Evolutionary conservation across 2,329 filamentous ascomycete species (phyloP), one percentile per base, ranked within the genome.

Genomic region (Fusarium mexicanum): DNA sequence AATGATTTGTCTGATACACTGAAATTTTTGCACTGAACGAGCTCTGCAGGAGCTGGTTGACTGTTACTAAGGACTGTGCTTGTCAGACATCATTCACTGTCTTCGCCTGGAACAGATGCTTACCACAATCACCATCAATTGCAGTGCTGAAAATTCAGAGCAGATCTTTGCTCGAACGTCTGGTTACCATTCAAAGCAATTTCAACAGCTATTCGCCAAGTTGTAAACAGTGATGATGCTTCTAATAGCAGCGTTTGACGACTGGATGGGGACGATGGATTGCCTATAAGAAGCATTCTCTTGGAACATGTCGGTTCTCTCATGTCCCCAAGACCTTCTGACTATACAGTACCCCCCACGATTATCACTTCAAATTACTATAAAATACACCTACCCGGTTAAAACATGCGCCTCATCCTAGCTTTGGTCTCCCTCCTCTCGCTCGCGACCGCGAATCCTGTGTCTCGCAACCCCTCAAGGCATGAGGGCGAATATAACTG

Each of bases 401-500:
- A 5, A 3, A 26, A 5, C 26, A 71, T 61, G 61, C 40, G 41
- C 22, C 37, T 47, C 5, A 4, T 40, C 7, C 37, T 20, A 31
- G 5, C 6, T 3, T n/a, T 71, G 4, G 7, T 38, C 31, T 47
- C 22, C 3, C 24, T 74, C 14, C 29, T 68, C 4, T 63, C 48
- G 2, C 16, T 74, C 37, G 22, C 20, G n/a, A 17, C 48, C 4
- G 61, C 71, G 18, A 31, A 22, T 16, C 10, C 31, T 7, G 18
- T 46, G 11, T 24, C 40, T 20, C 48, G 26, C 7, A 29, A 35
- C 12, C 26, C 60, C 33, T 8, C n/a, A 24, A 38, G 20, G 16
- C n/a, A 53, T 6, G 62, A 64, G 8, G 6, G 26, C 57, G 48
- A 33, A 14, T 73, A 67, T 14, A 38, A 44, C 22, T 74, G 44